A percentile compares a stretch with the other conserved stretches of the same genome.
Conservation (phyloP, 192 early-diverging fungal species). For the Coemansia furcata region DNA sequence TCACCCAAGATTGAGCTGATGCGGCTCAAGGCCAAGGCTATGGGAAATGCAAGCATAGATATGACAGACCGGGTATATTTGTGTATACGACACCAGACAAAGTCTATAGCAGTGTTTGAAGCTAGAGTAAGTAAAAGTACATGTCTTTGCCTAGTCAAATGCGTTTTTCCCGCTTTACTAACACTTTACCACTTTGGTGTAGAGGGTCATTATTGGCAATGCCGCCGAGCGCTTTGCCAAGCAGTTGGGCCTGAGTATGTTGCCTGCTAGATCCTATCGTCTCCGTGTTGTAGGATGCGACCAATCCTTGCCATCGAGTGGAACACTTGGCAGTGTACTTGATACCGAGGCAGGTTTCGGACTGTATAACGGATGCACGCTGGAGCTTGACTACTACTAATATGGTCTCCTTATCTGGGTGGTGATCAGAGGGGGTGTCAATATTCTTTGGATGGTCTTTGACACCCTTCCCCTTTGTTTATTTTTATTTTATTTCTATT, state of each 20-base stretch:
- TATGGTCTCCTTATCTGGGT: neutral
- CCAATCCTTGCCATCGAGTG: slow-evolving; percentile 23
- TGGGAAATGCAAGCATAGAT: slow-evolving; percentile 35
- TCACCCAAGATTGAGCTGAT: slow-evolving; percentile 51
- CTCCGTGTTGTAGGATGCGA: slow-evolving; percentile 6
- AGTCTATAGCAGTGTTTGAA: slow-evolving; percentile 21
- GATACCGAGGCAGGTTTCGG: neutral
- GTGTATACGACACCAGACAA: slow-evolving; percentile 15
- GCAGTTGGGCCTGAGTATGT: slow-evolving; percentile 21
- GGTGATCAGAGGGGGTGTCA: neutral
- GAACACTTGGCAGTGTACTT: slow-evolving; percentile 15
- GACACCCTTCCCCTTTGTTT: neutral
- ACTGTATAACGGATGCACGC: slow-evolving; percentile 37
- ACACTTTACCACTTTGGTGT: neutral
- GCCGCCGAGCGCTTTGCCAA: slow-evolving; percentile 30
- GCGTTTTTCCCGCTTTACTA: neutral
- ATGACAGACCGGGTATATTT: slow-evolving; percentile 36
- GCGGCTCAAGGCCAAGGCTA: slow-evolving; percentile 44
- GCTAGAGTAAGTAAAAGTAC: slow-evolving; percentile 15
- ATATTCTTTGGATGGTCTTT: neutral
- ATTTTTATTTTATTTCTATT: neutral
- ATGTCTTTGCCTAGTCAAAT: neutral
- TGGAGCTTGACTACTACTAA: slow-evolving; percentile 11
- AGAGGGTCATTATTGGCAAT: slow-evolving; percentile 29
- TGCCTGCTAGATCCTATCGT: slow-evolving; percentile 19